Conservation (phyloP, 2,329 filamentous ascomycete genomes). For the Fusarium sp. region DNA sequence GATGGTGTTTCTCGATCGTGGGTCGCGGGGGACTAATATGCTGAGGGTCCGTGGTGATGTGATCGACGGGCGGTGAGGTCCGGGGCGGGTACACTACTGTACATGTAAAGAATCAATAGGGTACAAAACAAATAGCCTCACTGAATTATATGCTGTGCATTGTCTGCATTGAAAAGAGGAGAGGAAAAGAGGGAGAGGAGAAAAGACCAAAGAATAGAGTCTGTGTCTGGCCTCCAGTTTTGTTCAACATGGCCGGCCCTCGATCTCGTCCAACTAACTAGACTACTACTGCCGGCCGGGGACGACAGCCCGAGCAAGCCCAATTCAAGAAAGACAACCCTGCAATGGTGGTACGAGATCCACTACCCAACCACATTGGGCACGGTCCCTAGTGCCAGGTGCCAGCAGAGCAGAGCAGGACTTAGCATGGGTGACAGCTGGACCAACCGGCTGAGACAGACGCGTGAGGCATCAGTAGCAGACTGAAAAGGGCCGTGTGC, state of each 20-base stretch:
- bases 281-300: slow-evolving; percentile 28
- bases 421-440: slow-evolving; percentile 15
- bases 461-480: slow-evolving; percentile 22
- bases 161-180: slow-evolving; percentile 18
- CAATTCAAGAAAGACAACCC: slow-evolving; percentile 40
- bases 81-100: slow-evolving; percentile 25
- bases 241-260: slow-evolving; percentile 18
- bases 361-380: slow-evolving; percentile 43
- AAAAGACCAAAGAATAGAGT: slow-evolving; percentile 12
- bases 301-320: slow-evolving; percentile 39
- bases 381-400: slow-evolving; percentile 23
- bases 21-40: slow-evolving; percentile 3
- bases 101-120: slow-evolving; percentile 24
- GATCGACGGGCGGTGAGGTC: slow-evolving; percentile 33
- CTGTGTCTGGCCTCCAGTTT: slow-evolving; percentile 19
- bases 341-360: slow-evolving; percentile 43
- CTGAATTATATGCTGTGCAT: slow-evolving; percentile 22
- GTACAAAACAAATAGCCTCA: slow-evolving; percentile 13
- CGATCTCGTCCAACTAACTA: slow-evolving; percentile 22
- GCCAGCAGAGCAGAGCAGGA: slow-evolving; percentile 7
- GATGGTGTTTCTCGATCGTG: slow-evolving; percentile 23
- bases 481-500: slow-evolving; percentile 4
- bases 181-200: slow-evolving; percentile 7
- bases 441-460: slow-evolving; percentile 30
- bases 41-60: slow-evolving; percentile 15